Evolutionary conservation across 352 stramenopile genomes (phyloP).

Genomic region (Globisporangium carolinianum): DNA sequence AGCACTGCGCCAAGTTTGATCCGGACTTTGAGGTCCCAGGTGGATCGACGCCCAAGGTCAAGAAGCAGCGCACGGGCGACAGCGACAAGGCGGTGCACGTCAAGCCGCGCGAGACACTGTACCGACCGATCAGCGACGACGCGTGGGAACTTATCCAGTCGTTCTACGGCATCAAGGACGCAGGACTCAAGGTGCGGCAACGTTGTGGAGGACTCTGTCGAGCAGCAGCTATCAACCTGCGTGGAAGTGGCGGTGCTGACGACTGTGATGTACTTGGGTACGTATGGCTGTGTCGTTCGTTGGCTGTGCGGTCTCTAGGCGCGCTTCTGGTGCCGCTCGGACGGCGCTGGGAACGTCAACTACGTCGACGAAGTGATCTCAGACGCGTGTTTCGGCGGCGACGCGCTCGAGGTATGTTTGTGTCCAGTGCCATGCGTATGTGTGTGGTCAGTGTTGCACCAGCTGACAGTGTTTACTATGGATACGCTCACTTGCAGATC

Average conservation of each 20-base stretch:
- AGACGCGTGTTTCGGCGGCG: constrained; percentile 49
- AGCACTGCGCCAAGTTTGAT: constrained; percentile 56
- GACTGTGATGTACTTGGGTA: no score
- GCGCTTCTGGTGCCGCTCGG: constrained; percentile 70
- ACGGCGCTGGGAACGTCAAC: constrained; percentile 67
- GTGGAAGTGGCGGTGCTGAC: no score
- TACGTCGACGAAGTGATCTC: constrained; percentile 73
- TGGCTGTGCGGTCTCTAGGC: constrained; percentile 10
- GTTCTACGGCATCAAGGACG: constrained; percentile 64
- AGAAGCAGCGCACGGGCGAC: constrained; percentile 38
- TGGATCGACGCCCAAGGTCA: constrained; percentile 27
- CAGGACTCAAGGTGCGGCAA: constrained; percentile 31
- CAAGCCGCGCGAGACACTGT: constrained; percentile 62
- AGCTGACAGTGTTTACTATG: not conserved
- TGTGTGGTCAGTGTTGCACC: no score
- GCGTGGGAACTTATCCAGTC: constrained; percentile 45
- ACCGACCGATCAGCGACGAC: constrained; percentile 54
- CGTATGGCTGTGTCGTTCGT: no score
- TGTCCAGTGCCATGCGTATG: no score
- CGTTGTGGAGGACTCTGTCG: no score
- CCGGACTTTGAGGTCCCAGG: constrained; percentile 34
- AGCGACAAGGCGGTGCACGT: constrained; percentile 16
- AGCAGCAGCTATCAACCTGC: no score
- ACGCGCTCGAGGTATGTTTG: constrained; percentile 48
- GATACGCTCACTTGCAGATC: constrained; percentile 42